A percentile compares a stretch with the other conserved stretches of the same genome.
These are phyloP conservation scores for Fusarium concolor DNA, from an alignment of 2,329 filamentous ascomycete species.

Conservation along the genomic window DNA sequence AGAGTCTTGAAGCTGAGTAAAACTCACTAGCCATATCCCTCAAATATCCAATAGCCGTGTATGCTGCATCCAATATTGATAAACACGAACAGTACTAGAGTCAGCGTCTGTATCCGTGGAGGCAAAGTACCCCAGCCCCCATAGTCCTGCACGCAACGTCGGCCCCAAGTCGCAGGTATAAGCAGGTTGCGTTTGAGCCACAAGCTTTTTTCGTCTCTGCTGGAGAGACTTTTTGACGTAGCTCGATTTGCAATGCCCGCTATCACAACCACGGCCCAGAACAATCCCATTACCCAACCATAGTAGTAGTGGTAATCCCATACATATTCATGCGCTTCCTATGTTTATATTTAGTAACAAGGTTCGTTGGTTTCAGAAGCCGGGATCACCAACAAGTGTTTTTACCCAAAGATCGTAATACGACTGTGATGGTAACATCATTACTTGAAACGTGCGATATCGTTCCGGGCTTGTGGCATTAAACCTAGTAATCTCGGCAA, in stretches of 20 bases:
- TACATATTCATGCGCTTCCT: constrained; percentile 15
- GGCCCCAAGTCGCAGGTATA: background rate
- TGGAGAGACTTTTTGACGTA: accelerated
- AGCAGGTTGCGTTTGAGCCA: constrained; percentile 10
- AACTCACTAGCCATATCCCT: constrained; percentile 25
- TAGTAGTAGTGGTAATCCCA: constrained; percentile 14
- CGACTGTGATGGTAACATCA: constrained; percentile 2
- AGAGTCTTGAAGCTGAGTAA: background rate
- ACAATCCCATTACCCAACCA: constrained; percentile 9
- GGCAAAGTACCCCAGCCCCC: constrained; percentile 11
- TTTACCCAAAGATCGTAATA: constrained; percentile 6
- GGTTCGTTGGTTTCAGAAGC: accelerated
- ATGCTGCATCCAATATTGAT: constrained; percentile 4
- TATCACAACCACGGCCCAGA: background rate
- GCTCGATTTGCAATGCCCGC: background rate
- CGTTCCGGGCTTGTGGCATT: background rate
- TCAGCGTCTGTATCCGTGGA: constrained; percentile 1
- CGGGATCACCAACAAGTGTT: background rate
- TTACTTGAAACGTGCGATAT: background rate
- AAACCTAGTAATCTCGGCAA: background rate
- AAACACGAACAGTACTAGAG: background rate
- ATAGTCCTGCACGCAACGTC: constrained; percentile 14
- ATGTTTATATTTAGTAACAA: accelerated
- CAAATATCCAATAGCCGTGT: constrained; percentile 15
- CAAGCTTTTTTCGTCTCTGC: accelerated